phyloP scores from a whole-genome alignment of 1,139 yeast species.

The Suhomyces anneliseae region DNA sequence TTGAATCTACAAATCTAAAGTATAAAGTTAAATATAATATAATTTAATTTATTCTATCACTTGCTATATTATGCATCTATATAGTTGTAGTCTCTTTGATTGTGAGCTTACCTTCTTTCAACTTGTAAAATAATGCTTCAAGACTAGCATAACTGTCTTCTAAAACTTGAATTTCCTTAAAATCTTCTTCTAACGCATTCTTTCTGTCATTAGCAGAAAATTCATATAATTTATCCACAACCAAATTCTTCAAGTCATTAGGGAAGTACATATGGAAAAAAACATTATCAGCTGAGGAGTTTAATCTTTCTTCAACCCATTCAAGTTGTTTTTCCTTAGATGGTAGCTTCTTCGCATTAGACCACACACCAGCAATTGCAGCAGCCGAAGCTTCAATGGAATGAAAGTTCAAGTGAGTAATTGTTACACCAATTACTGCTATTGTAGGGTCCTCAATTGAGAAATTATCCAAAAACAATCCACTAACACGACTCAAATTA shows the following conservation, averaged over 20 bases:
- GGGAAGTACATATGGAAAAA: slow-evolving; percentile 23
- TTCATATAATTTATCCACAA: slow-evolving; percentile 22
- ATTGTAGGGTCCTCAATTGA: slow-evolving; percentile 43
- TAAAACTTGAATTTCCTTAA: slow-evolving; percentile 4
- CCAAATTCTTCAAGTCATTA: slow-evolving; percentile 21
- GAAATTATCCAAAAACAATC: slow-evolving; percentile 41
- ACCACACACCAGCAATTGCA: slow-evolving; percentile 51
- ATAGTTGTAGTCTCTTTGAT: not conserved
- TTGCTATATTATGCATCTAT: not conserved
- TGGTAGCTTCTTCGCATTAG: slow-evolving; percentile 28
- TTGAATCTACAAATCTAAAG: too few relatives aligned
- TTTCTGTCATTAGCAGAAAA: slow-evolving; percentile 26
- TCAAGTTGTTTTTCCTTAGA: slow-evolving; percentile 26
- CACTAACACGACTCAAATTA: slow-evolving; percentile 28
- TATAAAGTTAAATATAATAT: too few relatives aligned
- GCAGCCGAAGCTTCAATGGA: slow-evolving; percentile 45
- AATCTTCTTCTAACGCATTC: slow-evolving; percentile 28
- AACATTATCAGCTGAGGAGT: not conserved
- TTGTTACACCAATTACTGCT: slow-evolving; percentile 40
- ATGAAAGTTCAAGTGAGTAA: slow-evolving; percentile 41
- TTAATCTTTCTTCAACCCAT: slow-evolving; percentile 28
- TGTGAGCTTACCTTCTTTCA: slow-evolving; percentile 13
- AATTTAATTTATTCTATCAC: too few relatives aligned
- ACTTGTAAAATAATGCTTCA: slow-evolving; percentile 26
- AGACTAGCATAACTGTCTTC: slow-evolving; percentile 17